A percentile compares a stretch with the other conserved stretches of the same genome.
These are phyloP conservation scores for Mycena capillaripes DNA, from an alignment of 768 basidiomycete genomes.

Conservation along the genomic window DNA sequence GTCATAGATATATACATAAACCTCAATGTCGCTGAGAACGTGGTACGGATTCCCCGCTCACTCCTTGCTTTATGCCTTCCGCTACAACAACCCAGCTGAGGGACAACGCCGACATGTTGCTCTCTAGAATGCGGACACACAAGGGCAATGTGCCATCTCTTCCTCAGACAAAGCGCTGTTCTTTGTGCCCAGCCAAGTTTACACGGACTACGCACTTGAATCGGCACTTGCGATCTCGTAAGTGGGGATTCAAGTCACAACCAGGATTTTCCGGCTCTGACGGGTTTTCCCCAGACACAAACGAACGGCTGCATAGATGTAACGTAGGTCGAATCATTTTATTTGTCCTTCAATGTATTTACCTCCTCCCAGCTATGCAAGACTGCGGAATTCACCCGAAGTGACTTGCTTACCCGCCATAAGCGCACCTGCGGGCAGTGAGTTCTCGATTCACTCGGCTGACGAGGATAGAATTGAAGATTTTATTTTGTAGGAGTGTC, in stretches of 20 bases:
- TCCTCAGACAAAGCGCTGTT: slow-evolving; percentile 81
- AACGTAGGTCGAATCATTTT: slow-evolving; percentile 56
- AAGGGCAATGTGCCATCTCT: slow-evolving; percentile 75
- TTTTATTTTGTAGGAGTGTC: slow-evolving; percentile 50
- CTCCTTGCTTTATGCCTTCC: neutral
- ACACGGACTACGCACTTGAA: slow-evolving; percentile 82
- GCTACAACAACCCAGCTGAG: too few species aligned
- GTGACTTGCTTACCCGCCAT: slow-evolving; percentile 79
- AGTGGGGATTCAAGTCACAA: slow-evolving; percentile 42
- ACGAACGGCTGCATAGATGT: slow-evolving; percentile 75
- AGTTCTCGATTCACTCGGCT: slow-evolving; percentile 60
- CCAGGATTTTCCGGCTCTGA: slow-evolving; percentile 5
- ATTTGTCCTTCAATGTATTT: neutral
- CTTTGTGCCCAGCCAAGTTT: slow-evolving; percentile 79
- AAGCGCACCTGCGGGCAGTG: slow-evolving; percentile 78
- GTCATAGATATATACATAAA: too few species aligned
- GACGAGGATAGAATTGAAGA: slow-evolving; percentile 22
- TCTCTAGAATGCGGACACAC: slow-evolving; percentile 61
- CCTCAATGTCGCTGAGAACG: too few species aligned
- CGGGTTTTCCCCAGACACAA: slow-evolving; percentile 63
- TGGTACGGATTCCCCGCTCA: too few species aligned
- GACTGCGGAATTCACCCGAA: slow-evolving; percentile 76
- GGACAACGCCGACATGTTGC: too few species aligned
- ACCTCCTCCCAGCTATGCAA: slow-evolving; percentile 67
- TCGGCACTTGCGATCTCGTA: slow-evolving; percentile 80